Evolutionary conservation across 169 alveolate genomes (phyloP), one percentile per base, ranked within the genome.

Genomic region (Eimeria falciformis): DNA sequence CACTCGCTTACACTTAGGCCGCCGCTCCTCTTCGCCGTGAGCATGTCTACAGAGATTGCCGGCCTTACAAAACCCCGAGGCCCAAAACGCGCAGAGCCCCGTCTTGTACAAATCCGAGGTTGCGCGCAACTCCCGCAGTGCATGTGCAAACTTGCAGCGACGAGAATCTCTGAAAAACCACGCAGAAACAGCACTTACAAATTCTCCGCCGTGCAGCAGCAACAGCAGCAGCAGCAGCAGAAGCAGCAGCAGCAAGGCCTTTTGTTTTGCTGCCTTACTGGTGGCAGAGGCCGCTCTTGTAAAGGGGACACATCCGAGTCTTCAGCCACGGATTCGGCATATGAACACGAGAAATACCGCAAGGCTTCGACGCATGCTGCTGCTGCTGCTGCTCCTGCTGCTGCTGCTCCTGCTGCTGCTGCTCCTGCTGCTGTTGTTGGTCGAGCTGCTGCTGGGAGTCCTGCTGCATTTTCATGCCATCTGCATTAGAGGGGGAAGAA

Each of bases 71-170:
- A 50, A 9, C 7, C 94, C 94, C 65, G n/a, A 11, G 25, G 23
- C 11, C 94, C 94, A 91, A 78, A 73, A 71, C 21, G 55, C 12
- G 79, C 94, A 91, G n/a, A 91, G 25, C 75, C 58, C 33, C 68
- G 94, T 91, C 91, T 91, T 91, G 90, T 78, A 91, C 40, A 25
- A 71, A 18, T 91, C 94, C 12, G 82, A 45, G 4, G 94, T 91
- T 5, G 83, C 27, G 0, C 77, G 81, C 77, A 91, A 73, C 94
- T 91, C 94, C 71, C 58, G 53, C 47, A 73, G 56, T 5, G 85
- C 94, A 33, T 90, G 94, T 46, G 94, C 94, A 68, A 90, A 90
- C 46, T 90, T 90, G 83, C 94, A 90, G 29, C 90, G 90, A 2
- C 69, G 79, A 17, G 90, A 65, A 12, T 77, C 69, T 78, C 90